Base-by-base conservation (phyloP, 2,329 filamentous ascomycete genomes). In the Aspergillus chevalieri region DNA sequence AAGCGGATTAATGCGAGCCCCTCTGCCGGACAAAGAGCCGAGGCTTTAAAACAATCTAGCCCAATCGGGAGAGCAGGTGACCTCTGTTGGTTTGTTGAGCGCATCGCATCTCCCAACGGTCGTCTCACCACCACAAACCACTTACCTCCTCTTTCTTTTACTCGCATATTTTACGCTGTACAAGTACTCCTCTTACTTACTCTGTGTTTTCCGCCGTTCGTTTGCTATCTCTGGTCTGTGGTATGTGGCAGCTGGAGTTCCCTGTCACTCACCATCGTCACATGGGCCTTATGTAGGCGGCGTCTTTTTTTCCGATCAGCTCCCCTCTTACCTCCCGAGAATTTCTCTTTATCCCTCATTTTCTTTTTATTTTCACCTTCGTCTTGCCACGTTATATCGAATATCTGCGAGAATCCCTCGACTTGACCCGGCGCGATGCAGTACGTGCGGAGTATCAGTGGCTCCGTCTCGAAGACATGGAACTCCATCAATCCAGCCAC, bases 401-500 rank as follows among this genome's bases (percentile, higher is more conserved):
- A 43, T 19, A 44, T 34, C 28, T 50, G 51, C 53, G 57, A 54
- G 57, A 50, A 48, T 48, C 46, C 49, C 47, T 48, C 48, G 48
- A 53, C 43, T 55, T 47, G 47, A 51, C 48, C 42, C 53, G 54
- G 57, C 62, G 65, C 77, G 69, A 97, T 97, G 93, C 91, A 97
- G 79, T 97, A 97, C 87, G 91, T 97, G 60, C 83, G 93, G 60
- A 95, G 91, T 65, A 82, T 97, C 62, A 93, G 89, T 71, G 91
- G 91, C 68, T 94, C 90, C 47, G 92, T 98, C 63, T 95, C 91
- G 61, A 96, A 93, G 75, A 92, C 93, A 70, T 98, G 93, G 93
- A 98, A 98, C 73, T 96, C 91, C 22, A 95, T 98, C 78, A 98
- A 98, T 71, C 93, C 93, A 46, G 90, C 93, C 42, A 98, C 93